Evolutionary conservation across 805 yeast genomes (phyloP).

Genomic region (Dipodascopsis uninucleata): DNA sequence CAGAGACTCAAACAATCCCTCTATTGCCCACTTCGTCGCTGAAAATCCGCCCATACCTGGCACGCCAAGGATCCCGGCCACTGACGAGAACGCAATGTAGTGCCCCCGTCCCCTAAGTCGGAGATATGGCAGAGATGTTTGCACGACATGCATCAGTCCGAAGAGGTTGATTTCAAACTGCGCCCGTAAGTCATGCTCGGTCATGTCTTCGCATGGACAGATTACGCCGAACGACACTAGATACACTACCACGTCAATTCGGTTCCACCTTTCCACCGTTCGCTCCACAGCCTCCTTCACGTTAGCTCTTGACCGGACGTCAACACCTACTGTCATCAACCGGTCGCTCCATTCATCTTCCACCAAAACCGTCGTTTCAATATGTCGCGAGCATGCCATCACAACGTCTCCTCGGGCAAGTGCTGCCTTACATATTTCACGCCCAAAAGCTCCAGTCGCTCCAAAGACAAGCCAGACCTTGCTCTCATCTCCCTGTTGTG

Average conservation of each 20-base stretch:
- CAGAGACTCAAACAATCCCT: constrained; percentile 35
- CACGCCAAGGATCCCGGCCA: constrained; percentile 33
- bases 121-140: constrained; percentile 29
- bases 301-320: constrained; percentile 25
- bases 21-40: constrained; percentile 36
- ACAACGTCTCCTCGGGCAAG: constrained; percentile 30
- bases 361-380: constrained; percentile 11
- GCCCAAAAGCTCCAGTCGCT: constrained; percentile 32
- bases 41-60: constrained; percentile 35
- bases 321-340: constrained; percentile 21
- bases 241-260: constrained; percentile 31
- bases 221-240: constrained; percentile 29
- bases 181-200: constrained; percentile 30
- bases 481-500: no score
- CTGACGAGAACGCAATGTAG: constrained; percentile 26
- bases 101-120: constrained; percentile 24
- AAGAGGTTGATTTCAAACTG: constrained; percentile 33
- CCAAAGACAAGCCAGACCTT: constrained; percentile 31
- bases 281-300: constrained; percentile 28
- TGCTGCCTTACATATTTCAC: constrained; percentile 27
- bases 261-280: constrained; percentile 27
- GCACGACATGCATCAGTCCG: constrained; percentile 32
- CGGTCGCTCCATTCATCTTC: constrained; percentile 24
- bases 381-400: constrained; percentile 25
- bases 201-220: constrained; percentile 32